phyloP scores from a whole-genome alignment of 75 land plant species.

The Selaginella moellendorffii region DNA sequence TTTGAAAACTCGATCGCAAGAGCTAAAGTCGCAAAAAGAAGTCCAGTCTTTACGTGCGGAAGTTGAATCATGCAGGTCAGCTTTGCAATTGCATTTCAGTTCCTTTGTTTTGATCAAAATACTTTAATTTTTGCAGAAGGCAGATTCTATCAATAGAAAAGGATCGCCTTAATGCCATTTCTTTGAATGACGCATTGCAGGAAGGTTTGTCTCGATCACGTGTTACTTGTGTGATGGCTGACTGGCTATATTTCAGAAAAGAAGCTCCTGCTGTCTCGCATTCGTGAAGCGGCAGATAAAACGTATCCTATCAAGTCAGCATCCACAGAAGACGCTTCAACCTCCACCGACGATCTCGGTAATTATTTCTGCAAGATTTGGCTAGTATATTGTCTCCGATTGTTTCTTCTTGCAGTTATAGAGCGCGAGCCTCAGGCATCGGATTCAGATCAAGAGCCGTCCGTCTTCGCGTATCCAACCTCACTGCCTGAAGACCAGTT shows the following conservation, averaged over 20 bases:
- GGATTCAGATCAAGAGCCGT: not conserved
- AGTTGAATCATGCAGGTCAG: slow-evolving; percentile 43
- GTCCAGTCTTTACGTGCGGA: slow-evolving; percentile 49
- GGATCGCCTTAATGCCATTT: slow-evolving; percentile 53
- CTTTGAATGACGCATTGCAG: slow-evolving; percentile 65
- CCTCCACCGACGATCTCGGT: slow-evolving; percentile 88
- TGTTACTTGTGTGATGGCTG: not conserved
- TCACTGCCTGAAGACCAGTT: slow-evolving; percentile 48
- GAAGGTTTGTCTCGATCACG: slow-evolving; percentile 36
- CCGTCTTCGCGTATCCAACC: not conserved
- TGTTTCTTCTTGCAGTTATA: not conserved
- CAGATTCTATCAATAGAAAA: slow-evolving; percentile 59
- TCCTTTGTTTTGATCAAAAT: not conserved
- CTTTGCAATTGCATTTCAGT: not conserved
- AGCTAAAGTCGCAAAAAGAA: slow-evolving; percentile 77
- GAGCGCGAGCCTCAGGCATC: not conserved
- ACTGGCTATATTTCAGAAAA: slow-evolving; percentile 41
- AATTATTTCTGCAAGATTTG: not conserved
- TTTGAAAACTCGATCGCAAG: slow-evolving; percentile 71
- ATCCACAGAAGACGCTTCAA: slow-evolving; percentile 39
- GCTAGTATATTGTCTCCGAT: too few relatives aligned
- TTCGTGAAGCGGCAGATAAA: slow-evolving; percentile 40
- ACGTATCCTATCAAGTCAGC: slow-evolving; percentile 2
- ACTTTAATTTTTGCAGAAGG: slow-evolving; percentile 26
- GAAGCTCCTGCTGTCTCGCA: slow-evolving; percentile 54